Evolutionary conservation across 352 stramenopile species (phyloP).

Genomic region (Pythium pyrilobum): DNA sequence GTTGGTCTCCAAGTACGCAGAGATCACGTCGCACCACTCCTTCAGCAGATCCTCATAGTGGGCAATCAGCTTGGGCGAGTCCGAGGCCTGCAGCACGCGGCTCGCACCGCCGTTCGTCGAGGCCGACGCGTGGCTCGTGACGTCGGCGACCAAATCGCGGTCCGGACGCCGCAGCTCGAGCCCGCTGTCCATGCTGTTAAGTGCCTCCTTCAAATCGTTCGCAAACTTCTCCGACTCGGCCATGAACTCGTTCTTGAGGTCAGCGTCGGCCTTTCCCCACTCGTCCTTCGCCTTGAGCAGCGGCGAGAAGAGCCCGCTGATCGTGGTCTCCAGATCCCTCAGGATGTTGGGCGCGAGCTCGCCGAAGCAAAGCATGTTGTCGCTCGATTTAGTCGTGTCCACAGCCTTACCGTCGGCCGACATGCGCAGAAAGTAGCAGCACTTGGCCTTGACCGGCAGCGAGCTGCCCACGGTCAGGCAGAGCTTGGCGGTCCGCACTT

Average conservation of each 20-base stretch:
- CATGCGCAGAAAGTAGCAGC: constrained; percentile 79
- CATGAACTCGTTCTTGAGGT: constrained; percentile 92
- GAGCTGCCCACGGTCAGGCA: constrained; percentile 65
- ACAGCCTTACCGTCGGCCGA: constrained; percentile 67
- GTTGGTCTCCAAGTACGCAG: constrained; percentile 91
- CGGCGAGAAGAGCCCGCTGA: constrained; percentile 86
- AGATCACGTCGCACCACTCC: constrained; percentile 97
- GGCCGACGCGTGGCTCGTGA: constrained; percentile 28
- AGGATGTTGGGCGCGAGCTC: constrained; percentile 83
- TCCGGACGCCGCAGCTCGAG: constrained; percentile 90
- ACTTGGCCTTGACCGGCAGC: constrained; percentile 70
- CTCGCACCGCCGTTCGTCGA: constrained; percentile 34
- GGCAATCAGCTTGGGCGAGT: constrained; percentile 88
- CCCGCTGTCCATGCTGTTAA: constrained; percentile 94
- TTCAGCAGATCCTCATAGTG: constrained; percentile 96
- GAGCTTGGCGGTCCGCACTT: constrained; percentile 39
- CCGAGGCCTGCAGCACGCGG: constrained; percentile 59
- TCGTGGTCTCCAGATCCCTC: constrained; percentile 71
- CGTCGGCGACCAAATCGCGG: constrained; percentile 62
- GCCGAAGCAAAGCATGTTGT: constrained; percentile 80
- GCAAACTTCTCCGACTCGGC: constrained; percentile 94
- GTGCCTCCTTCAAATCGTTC: constrained; percentile 91
- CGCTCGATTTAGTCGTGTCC: constrained; percentile 65
- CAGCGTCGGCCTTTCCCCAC: constrained; percentile 94
- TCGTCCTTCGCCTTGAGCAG: constrained; percentile 91